A percentile compares a stretch with the other conserved stretches of the same genome.
Evolutionary conservation across 495 filamentous ascomycete species (phyloP).

Genomic region (Neurospora sp.): DNA sequence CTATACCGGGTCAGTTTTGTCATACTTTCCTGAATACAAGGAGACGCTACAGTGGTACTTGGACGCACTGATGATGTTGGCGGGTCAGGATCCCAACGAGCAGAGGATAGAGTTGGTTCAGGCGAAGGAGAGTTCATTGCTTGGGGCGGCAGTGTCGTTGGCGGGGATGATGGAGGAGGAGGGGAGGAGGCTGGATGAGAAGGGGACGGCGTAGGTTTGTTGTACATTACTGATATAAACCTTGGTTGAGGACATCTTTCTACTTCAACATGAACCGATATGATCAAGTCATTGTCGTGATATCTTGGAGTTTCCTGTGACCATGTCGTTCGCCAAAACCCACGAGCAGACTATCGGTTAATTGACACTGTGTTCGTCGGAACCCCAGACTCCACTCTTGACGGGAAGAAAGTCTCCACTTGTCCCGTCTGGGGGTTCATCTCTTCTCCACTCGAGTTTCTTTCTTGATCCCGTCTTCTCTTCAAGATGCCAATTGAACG

Average conservation of each 20-base stretch:
- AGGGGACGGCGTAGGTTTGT: background rate
- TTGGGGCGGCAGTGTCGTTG: slow-evolving; percentile 53
- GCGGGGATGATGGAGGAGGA: slow-evolving; percentile 8
- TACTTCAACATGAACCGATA: background rate
- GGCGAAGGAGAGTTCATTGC: slow-evolving; percentile 50
- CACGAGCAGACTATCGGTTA: too few relatives aligned
- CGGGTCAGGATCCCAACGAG: slow-evolving; percentile 1
- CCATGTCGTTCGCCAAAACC: background rate
- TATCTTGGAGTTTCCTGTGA: background rate
- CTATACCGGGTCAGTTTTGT: slow-evolving; percentile 56
- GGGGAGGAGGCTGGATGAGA: background rate
- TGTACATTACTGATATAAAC: background rate
- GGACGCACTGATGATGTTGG: slow-evolving; percentile 31
- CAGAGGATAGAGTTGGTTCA: slow-evolving; percentile 41
- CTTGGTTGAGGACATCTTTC: background rate
- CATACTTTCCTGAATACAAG: slow-evolving; percentile 52
- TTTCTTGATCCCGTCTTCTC: background rate
- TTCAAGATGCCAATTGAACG: background rate
- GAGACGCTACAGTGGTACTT: slow-evolving; percentile 40
- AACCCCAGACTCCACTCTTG: background rate
- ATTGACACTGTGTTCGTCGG: background rate
- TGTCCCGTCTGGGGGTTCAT: background rate
- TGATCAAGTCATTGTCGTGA: background rate
- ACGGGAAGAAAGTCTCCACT: background rate
- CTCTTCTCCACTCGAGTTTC: background rate